Evolutionary conservation across 768 basidiomycete species (phyloP).

Genomic region (Mrakia hoshinonis): DNA sequence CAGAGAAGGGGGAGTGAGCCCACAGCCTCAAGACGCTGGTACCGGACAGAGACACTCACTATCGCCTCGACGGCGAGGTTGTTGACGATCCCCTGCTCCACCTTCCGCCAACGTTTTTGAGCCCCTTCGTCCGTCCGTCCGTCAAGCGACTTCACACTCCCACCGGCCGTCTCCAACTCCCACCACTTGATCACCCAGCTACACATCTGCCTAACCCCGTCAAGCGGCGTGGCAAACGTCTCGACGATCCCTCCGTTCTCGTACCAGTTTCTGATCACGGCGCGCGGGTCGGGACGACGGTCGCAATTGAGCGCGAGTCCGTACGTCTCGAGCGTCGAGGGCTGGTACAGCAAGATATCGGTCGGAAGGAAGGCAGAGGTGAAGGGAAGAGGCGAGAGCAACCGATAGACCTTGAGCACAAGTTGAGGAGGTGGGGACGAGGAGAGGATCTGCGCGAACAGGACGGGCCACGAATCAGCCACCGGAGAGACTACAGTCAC

Average conservation of each 20-base stretch:
- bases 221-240: not conserved
- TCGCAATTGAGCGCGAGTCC: not conserved
- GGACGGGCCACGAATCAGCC: not conserved
- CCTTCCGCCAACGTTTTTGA: not conserved
- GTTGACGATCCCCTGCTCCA: not conserved
- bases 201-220: not conserved
- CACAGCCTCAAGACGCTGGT: not conserved
- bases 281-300: not conserved
- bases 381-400: not conserved
- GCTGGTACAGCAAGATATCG: not conserved
- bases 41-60: not conserved
- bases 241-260: not conserved
- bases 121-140: not conserved
- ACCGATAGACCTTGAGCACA: not conserved
- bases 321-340: not conserved
- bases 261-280: not conserved
- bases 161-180: not conserved
- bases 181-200: not conserved
- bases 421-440: not conserved
- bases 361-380: constrained; percentile 3
- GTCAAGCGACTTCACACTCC: too few relatives aligned
- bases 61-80: not conserved
- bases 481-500: not conserved
- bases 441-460: not conserved
- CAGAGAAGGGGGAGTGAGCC: not conserved